Evolutionary conservation across 2,329 filamentous ascomycete genomes (phyloP), one percentile per base, ranked within the genome.

Genomic region (Pestalotiopsis sp.): DNA sequence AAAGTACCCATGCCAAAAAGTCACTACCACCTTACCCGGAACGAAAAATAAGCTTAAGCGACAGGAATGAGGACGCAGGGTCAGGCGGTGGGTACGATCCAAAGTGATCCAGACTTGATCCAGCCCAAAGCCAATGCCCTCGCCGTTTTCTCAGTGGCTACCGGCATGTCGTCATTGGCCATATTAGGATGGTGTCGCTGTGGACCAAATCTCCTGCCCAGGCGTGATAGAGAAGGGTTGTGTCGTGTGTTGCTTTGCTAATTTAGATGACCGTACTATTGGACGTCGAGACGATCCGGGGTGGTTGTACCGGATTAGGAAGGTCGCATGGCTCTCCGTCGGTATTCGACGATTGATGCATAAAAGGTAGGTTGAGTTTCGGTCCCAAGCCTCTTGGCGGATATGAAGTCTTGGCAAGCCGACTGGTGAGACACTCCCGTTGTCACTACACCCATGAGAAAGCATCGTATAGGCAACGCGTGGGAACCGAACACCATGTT

Each of bases 161-260:
- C 38, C 38, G 61, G 31, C 36, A 62, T 45, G 27, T 49, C 61
- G 61, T 49, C 61, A 64, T 49, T 45, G 61, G 38, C 61, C 25
- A 13, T 25, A 64, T 45, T n/a, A 52, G 61, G 61, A 64, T 64
- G 61, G 61, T 64, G 20, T 23, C n/a, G n/a, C 36, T 64, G 14
- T 25, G 25, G 13, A 45, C 13, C 61, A 49, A 31, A 11, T 17
- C 61, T 64, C 59, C 59, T 40, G 59, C 59, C 59, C 31, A 62
- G 59, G 11, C 14, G 14, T 36, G 11, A 14, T 20, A 62, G n/a
- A 31, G 41, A 14, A 64, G 38, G 61, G 36, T 49, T 38, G 61
- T 64, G n/a, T 45, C 20, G 36, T 64, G n/a, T 36, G 20, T 17
- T 14, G 38, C 36, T 64, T 62, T 36, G 38, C 61, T 25, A 45